phyloP scores from a whole-genome alignment of 1,139 yeast species.

The Debaryomyces sp. region DNA sequence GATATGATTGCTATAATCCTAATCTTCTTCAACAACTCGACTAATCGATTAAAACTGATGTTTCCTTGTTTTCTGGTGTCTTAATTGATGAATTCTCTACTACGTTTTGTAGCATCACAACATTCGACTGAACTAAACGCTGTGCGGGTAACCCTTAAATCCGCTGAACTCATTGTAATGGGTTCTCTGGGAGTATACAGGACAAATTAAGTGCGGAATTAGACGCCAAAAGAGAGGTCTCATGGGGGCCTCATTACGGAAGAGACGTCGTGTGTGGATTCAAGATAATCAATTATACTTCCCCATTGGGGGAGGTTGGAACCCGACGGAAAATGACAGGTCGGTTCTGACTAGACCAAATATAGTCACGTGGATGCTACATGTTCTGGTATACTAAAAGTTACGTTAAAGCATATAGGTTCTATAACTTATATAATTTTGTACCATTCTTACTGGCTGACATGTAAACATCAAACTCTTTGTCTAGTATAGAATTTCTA shows the following conservation, averaged over 20 bases:
- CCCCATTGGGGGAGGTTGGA: not conserved
- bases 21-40: constrained; percentile 4
- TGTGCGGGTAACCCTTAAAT: constrained; percentile 6
- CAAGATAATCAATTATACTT: not conserved
- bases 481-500: not conserved
- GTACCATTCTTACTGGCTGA: not conserved
- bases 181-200: not conserved
- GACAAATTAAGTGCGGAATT: not conserved
- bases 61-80: constrained; percentile 1
- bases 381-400: no score
- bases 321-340: not conserved
- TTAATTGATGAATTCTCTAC: constrained; percentile 1
- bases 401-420: no score
- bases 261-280: not conserved
- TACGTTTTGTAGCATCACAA: constrained; percentile 11
- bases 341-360: no score
- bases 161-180: constrained; percentile 1
- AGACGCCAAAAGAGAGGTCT: not conserved
- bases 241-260: not conserved
- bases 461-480: not conserved
- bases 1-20: not conserved
- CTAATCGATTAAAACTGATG: not conserved
- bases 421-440: not conserved
- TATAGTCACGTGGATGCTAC: no score
- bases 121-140: constrained; percentile 9